These are phyloP conservation scores for Zygosaccharomyces pseudobailii DNA, from an alignment of 1,139 yeast species.

Conservation along the genomic window DNA sequence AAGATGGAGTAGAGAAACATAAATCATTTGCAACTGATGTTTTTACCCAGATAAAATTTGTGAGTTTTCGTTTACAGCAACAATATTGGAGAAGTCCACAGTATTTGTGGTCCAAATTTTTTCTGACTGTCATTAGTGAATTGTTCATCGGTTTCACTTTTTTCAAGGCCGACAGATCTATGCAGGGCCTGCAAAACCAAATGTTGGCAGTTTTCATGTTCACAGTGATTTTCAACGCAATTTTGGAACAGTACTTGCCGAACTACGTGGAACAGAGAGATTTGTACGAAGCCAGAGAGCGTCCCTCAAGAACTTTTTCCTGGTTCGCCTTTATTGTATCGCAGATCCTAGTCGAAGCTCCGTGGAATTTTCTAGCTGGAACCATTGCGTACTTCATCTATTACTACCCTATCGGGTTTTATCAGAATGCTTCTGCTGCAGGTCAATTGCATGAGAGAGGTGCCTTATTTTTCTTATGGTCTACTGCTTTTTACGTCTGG, in stretches of 20 bases:
- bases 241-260: conserved; percentile 72
- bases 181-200: conserved; percentile 56
- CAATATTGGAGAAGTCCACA: conserved; percentile 63
- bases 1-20: conserved; percentile 7
- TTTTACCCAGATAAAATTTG: conserved; percentile 46
- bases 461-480: conserved; percentile 58
- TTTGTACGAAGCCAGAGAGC: conserved; percentile 81
- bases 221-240: conserved; percentile 51
- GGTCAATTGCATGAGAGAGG: conserved; percentile 55
- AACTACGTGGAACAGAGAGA: conserved; percentile 66
- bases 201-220: conserved; percentile 70
- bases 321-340: conserved; percentile 57
- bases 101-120: conserved; percentile 52
- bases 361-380: conserved; percentile 66
- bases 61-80: conserved; percentile 48
- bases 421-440: conserved; percentile 52
- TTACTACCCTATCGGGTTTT: conserved; percentile 78
- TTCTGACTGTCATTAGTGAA: conserved; percentile 46
- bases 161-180: conserved; percentile 57
- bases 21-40: conserved; percentile 44
- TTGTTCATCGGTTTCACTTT: conserved; percentile 73
- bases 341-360: conserved; percentile 68
- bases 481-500: conserved; percentile 54
- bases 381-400: conserved; percentile 66
- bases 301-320: conserved; percentile 64